Percentiles rank a stretch among this genome's conserved stretches.
Conservation (phyloP, 371 early-diverging fungal genomes). For the Mortierella sp. region DNA sequence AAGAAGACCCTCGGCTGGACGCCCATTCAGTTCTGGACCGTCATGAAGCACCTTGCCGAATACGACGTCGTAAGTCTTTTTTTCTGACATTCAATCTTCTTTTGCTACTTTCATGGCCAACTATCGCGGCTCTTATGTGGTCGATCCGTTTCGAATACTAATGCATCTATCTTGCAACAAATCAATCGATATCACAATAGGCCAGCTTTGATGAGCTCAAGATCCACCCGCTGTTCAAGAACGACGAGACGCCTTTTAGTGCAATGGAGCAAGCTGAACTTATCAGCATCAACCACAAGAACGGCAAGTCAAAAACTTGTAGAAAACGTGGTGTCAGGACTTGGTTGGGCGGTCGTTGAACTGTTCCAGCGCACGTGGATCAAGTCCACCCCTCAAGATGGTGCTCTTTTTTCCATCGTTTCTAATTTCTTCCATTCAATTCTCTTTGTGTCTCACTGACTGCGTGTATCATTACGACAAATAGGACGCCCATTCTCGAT, state of each 20-base stretch:
- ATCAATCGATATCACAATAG: slow-evolving; percentile 33
- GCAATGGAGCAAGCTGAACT: slow-evolving; percentile 92
- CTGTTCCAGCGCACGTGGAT: not conserved
- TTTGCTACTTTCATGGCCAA: not conserved
- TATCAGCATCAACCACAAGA: slow-evolving; percentile 78
- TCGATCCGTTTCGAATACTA: not conserved
- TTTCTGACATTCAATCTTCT: not conserved
- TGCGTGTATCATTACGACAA: not conserved
- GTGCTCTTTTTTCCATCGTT: not conserved
- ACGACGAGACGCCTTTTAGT: slow-evolving; percentile 80
- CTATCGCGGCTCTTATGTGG: too few relatives aligned
- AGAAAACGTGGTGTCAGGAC: not conserved
- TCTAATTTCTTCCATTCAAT: slow-evolving; percentile 10
- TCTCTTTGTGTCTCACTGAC: not conserved
- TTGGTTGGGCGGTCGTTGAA: not conserved
- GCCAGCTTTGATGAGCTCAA: slow-evolving; percentile 85
- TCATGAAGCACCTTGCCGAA: slow-evolving; percentile 72
- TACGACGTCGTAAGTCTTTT: slow-evolving; percentile 65
- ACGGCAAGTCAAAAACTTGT: slow-evolving; percentile 64
- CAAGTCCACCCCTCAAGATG: not conserved
- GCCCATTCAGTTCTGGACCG: slow-evolving; percentile 83
- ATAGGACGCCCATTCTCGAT: slow-evolving; percentile 83
- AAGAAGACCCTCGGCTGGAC: slow-evolving; percentile 73
- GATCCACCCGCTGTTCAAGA: slow-evolving; percentile 83
- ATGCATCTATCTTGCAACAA: not conserved